Conservation (phyloP, 441 rosid genomes). For the California macrophylla region DNA sequence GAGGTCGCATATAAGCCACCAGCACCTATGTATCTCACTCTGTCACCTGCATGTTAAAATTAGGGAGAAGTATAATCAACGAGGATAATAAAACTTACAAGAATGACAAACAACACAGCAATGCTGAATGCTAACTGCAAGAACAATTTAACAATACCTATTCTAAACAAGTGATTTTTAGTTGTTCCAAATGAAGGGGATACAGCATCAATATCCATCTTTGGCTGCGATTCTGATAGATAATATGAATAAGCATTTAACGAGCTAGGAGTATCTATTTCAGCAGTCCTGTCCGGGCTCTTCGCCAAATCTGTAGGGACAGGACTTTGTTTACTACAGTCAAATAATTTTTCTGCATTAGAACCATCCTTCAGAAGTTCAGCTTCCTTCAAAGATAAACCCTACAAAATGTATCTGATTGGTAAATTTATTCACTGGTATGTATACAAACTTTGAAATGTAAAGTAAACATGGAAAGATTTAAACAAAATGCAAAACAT, state of each 20-base stretch:
- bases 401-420: constrained; percentile 37
- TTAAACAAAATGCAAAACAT: not conserved
- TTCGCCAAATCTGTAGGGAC: constrained; percentile 27
- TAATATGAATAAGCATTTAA: constrained; percentile 33
- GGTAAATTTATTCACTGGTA: constrained; percentile 19
- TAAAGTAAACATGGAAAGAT: constrained; percentile 5
- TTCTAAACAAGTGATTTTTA: constrained; percentile 43
- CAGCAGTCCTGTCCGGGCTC: constrained; percentile 23
- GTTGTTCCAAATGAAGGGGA: constrained; percentile 42
- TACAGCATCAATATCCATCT: constrained; percentile 39
- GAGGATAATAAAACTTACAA: not conserved
- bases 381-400: constrained; percentile 69
- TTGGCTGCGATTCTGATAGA: constrained; percentile 43
- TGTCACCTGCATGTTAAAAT: constrained; percentile 57
- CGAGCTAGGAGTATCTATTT: constrained; percentile 44
- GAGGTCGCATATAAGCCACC: constrained; percentile 40
- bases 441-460: constrained; percentile 5
- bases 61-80: constrained; percentile 8
- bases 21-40: constrained; percentile 68
- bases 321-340: constrained; percentile 36
- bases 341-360: constrained; percentile 44
- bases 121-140: not conserved
- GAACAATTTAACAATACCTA: constrained; percentile 30
- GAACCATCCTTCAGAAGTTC: constrained; percentile 61
- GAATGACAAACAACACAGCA: not conserved